Evolutionary conservation across 1,284 basidiomycete genomes (phyloP).

Genomic region (Mycena citricolor): DNA sequence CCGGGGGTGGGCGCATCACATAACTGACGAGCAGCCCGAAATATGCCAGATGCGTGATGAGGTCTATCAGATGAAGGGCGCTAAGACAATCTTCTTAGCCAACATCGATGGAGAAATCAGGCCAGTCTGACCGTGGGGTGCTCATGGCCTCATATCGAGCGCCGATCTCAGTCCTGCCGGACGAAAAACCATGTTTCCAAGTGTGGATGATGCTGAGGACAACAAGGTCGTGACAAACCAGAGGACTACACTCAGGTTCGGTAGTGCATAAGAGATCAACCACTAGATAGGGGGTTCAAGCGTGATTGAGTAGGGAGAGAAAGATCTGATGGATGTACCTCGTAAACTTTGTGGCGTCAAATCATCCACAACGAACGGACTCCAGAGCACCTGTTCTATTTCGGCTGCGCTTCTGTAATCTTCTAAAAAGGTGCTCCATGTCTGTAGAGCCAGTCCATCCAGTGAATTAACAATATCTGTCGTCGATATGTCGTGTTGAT

Average conservation of each 20-base stretch:
- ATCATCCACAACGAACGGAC: conserved; percentile 34
- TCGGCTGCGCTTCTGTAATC: conserved; percentile 34
- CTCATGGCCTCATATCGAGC: conserved; percentile 37
- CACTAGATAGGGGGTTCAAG: too few species aligned
- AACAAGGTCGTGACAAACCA: conserved; percentile 44
- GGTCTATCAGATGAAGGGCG: conserved; percentile 46
- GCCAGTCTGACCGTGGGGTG: conserved; percentile 42
- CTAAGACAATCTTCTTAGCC: conserved; percentile 30
- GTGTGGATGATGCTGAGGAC: conserved; percentile 38
- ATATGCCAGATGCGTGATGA: conserved; percentile 40
- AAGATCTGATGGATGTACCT: conserved; percentile 31
- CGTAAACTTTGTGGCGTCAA: conserved; percentile 24
- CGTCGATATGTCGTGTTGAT: conserved; percentile 28
- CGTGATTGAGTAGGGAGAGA: conserved; percentile 4
- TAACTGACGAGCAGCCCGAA: conserved; percentile 44
- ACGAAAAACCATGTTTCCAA: conserved; percentile 45
- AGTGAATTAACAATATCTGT: conserved; percentile 26
- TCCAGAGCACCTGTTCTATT: conserved; percentile 39
- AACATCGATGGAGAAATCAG: conserved; percentile 1
- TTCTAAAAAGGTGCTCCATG: conserved; percentile 36
- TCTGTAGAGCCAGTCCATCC: conserved; percentile 28
- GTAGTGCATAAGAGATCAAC: conserved; percentile 41
- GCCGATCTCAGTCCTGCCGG: conserved; percentile 23
- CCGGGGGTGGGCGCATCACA: conserved; percentile 41
- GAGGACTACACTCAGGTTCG: conserved; percentile 30